Percentiles rank a stretch among this genome's conserved stretches.
Conservation (phyloP, 2,329 filamentous ascomycete genomes). For the Fusarium sacchari region DNA sequence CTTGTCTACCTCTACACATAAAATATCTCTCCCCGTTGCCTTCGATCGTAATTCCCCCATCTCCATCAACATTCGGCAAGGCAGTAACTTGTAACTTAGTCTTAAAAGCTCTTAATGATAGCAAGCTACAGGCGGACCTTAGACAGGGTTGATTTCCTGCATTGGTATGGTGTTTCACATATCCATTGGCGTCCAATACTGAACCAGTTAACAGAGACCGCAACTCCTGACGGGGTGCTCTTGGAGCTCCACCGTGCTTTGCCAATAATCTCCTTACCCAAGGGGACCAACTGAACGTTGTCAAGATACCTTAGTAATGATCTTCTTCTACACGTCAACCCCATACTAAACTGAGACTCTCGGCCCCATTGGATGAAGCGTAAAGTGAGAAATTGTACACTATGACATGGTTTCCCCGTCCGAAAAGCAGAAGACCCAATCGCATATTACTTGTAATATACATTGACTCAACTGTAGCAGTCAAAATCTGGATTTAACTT, state of each 20-base stretch:
- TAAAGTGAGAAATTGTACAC: too few relatives aligned
- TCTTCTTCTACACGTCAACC: not conserved
- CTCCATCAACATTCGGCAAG: not conserved
- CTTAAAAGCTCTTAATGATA: not conserved
- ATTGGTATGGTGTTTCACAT: rapidly evolving
- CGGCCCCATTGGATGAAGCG: not conserved
- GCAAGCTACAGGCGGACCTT: too few relatives aligned
- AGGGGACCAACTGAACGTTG: rapidly evolving
- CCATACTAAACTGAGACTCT: not conserved
- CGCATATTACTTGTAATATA: too few relatives aligned
- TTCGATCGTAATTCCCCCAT: not conserved
- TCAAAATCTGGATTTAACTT: too few relatives aligned
- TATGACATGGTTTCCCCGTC: too few relatives aligned
- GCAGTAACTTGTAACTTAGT: rapidly evolving
- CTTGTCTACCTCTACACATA: too few relatives aligned
- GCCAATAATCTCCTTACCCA: rapidly evolving
- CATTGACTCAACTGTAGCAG: not conserved
- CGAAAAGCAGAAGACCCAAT: too few relatives aligned
- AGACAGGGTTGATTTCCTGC: too few relatives aligned
- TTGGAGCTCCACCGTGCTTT: not conserved
- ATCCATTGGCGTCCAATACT: too few relatives aligned
- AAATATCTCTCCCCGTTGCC: not conserved
- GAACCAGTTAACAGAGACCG: rapidly evolving
- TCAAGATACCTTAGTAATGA: rapidly evolving
- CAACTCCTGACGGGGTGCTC: rapidly evolving